Evolutionary conservation across 768 basidiomycete species (phyloP).

Genomic region (Coprinopsis marcescibilis): DNA sequence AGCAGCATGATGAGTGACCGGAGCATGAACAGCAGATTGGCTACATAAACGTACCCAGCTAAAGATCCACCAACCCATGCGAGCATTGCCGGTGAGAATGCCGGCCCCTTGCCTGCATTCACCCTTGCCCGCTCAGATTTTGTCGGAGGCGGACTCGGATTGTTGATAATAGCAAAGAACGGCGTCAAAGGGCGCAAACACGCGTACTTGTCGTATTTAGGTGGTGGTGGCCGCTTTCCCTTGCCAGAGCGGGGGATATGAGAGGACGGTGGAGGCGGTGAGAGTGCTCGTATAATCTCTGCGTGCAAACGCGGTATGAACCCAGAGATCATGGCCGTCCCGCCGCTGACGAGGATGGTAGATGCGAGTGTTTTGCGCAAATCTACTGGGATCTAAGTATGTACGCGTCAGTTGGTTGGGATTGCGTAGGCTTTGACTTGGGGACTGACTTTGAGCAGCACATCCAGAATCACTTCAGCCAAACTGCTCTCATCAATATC

Average conservation of each 20-base stretch:
- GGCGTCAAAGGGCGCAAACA: slow-evolving; percentile 63
- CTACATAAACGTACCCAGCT: slow-evolving; percentile 71
- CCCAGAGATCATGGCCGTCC: slow-evolving; percentile 87
- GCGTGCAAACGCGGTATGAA: slow-evolving; percentile 86
- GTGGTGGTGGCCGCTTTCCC: slow-evolving; percentile 27
- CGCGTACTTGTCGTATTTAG: slow-evolving; percentile 70
- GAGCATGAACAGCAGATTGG: slow-evolving; percentile 6
- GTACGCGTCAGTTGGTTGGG: not conserved
- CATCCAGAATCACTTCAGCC: slow-evolving; percentile 75
- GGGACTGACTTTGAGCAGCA: slow-evolving; percentile 66
- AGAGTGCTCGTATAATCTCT: slow-evolving; percentile 64
- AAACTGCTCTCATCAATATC: slow-evolving; percentile 85
- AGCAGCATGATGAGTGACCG: not conserved
- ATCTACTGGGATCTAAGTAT: slow-evolving; percentile 76
- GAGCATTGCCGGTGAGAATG: slow-evolving; percentile 75
- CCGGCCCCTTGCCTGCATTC: slow-evolving; percentile 80
- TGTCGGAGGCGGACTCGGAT: slow-evolving; percentile 58
- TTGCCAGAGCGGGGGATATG: slow-evolving; percentile 19
- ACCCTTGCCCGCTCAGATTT: slow-evolving; percentile 45
- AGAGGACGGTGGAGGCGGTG: slow-evolving; percentile 23
- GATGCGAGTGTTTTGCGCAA: slow-evolving; percentile 79
- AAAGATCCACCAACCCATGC: slow-evolving; percentile 93
- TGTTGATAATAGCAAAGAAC: slow-evolving; percentile 80
- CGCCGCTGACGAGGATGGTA: slow-evolving; percentile 82
- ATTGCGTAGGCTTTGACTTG: not conserved